phyloP scores from a whole-genome alignment of 2,329 filamentous ascomycete species.

The Alternaria gaisen region DNA sequence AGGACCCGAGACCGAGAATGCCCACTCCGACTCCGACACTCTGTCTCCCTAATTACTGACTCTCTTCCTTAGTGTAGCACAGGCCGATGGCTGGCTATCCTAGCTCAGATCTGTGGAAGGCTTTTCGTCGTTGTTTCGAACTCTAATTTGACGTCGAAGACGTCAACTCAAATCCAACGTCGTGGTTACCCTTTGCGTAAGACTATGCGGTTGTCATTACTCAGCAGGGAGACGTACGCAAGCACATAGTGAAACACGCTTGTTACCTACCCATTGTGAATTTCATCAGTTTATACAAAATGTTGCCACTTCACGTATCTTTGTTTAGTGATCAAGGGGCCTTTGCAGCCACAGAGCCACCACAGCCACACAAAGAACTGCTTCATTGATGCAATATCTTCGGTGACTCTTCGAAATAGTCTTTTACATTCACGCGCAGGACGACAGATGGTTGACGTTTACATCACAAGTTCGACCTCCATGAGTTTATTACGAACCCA shows the following conservation, averaged over 20 bases:
- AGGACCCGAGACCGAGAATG: conserved; percentile 1
- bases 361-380: neutral
- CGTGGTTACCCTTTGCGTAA: neutral
- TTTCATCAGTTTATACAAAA: neutral
- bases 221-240: neutral
- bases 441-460: neutral
- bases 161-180: neutral
- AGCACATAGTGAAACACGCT: neutral
- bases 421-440: neutral
- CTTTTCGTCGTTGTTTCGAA: conserved; percentile 4
- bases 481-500: neutral
- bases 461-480: neutral
- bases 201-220: neutral
- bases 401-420: neutral
- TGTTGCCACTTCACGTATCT: neutral
- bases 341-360: conserved; percentile 3
- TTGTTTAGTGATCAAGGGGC: conserved; percentile 2
- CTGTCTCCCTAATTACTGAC: conserved; percentile 4
- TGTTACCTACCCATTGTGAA: neutral
- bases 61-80: conserved; percentile 10
- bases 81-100: conserved; percentile 9
- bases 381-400: neutral
- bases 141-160: neutral
- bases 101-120: conserved; percentile 5
- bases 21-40: conserved; percentile 2